These are phyloP conservation scores for Xylariaceae sp. DNA, from an alignment of 2,329 filamentous ascomycete species.

Conservation along the genomic window DNA sequence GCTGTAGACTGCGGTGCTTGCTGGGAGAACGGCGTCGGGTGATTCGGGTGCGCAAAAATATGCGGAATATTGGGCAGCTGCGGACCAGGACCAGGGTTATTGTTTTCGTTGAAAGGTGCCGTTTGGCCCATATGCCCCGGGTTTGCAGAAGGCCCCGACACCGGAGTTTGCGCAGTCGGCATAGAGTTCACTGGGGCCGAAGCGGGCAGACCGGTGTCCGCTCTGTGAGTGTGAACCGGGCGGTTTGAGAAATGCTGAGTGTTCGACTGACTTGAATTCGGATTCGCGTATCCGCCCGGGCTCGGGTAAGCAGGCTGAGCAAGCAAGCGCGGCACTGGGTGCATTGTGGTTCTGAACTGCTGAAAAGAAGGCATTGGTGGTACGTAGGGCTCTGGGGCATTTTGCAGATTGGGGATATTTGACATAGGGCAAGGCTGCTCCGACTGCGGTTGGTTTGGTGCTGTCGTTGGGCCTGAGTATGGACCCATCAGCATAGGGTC, in stretches of 20 bases:
- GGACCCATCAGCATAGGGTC: slow-evolving; percentile 1
- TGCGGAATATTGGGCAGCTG: slow-evolving; percentile 8
- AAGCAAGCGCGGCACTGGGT: slow-evolving; percentile 10
- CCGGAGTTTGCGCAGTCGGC: neutral
- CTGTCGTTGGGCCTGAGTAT: neutral
- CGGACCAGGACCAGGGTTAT: neutral
- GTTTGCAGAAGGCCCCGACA: neutral
- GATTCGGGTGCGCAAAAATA: slow-evolving; percentile 2
- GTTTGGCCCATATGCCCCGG: slow-evolving; percentile 4
- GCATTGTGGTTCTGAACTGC: slow-evolving; percentile 14
- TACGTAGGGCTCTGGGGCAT: slow-evolving; percentile 3
- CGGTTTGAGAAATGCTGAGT: slow-evolving; percentile 7
- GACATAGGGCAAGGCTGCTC: slow-evolving; percentile 8
- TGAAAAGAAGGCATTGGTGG: slow-evolving; percentile 3
- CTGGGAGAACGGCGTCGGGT: neutral
- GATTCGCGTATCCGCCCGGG: neutral
- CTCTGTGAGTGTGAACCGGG: neutral
- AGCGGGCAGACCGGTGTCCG: neutral
- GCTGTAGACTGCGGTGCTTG: slow-evolving; percentile 6
- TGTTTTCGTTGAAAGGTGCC: slow-evolving; percentile 11
- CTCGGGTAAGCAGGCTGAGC: neutral
- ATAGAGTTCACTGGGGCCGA: slow-evolving; percentile 5
- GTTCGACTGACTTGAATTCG: slow-evolving; percentile 9
- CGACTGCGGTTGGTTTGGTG: slow-evolving; percentile 5
- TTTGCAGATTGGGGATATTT: slow-evolving; percentile 1